Evolutionary conservation across 345 rosid species (phyloP).

Genomic region (Ailanthus altissimus): DNA sequence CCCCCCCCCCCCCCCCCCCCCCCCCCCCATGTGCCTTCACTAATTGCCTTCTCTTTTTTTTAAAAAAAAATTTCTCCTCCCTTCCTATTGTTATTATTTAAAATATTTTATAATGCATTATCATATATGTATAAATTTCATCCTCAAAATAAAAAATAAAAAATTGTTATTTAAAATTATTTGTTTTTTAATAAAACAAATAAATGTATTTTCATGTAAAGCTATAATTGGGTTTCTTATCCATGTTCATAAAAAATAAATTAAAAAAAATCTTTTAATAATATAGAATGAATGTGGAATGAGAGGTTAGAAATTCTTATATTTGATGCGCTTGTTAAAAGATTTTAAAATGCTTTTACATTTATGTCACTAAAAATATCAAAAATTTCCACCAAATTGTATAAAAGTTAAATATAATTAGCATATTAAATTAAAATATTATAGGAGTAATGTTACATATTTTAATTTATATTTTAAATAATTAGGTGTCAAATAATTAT

Average conservation of each 20-base stretch:
- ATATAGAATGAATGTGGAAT: background rate
- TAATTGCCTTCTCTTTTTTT: constrained; percentile 30
- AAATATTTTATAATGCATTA: background rate
- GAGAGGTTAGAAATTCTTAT: background rate
- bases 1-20: constrained; percentile 34
- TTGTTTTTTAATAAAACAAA: background rate
- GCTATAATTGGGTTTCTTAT: background rate
- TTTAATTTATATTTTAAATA: too few species aligned
- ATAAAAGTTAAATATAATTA: too few species aligned
- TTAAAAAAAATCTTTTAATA: too few species aligned
- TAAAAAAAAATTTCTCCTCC: too few species aligned
- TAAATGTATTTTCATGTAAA: background rate
- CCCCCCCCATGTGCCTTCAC: constrained; percentile 47
- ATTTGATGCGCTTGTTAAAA: too few species aligned
- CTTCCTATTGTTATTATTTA: background rate
- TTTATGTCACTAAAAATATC: too few species aligned
- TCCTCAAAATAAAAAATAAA: background rate
- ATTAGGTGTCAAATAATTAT: too few species aligned
- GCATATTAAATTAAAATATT: too few species aligned
- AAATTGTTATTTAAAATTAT: background rate
- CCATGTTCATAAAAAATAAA: background rate
- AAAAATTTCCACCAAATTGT: too few species aligned
- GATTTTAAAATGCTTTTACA: too few species aligned
- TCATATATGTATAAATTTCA: background rate
- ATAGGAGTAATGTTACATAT: too few species aligned